Base-by-base conservation (phyloP, 441 rosid genomes). In the Erysimum cheiri region DNA sequence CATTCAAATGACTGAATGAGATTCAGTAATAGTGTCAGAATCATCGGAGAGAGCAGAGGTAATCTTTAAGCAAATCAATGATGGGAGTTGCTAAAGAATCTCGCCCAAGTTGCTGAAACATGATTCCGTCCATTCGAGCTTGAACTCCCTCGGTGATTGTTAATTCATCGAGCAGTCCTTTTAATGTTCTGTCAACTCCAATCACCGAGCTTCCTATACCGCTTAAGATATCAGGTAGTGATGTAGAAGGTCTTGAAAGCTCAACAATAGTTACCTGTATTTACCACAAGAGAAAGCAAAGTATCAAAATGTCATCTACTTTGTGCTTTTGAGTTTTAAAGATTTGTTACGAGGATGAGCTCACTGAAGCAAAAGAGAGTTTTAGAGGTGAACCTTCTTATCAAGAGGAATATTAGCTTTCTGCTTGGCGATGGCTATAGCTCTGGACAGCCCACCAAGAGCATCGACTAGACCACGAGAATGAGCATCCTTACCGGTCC, bases 401-500 rank as follows among this genome's bases (percentile, higher is more conserved):
- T 88, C 82, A 71, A 78, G 85, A 61, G 99, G 94, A 73, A 92
- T 90, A 44, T 89, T 84, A 17, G 96, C 92, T 81, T 84, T 92
- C 68, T 85, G 80, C 83, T 90, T 94, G 24, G 96, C 99, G 15
- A 94, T 92, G 9, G 97, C 97, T 73, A 94, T 57, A 69, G 99
- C 97, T 41, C 83, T 84, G 71, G 97, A 90, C 64, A 90, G 74
- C 55, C 99, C 97, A 8, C 99, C 96, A 4, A 90, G 79, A 55
- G 96, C 96, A 85, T 94, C 99, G 11, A 94, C 89, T 47, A 94
- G 74, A 79, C 99, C 96, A 65, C 70, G 84, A 37, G 91, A 86
- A 78, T 86, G 87, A 40, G 96, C 99, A 81, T 90, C 97, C 46
- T 81, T 82, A 69, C 99, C 97, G n/a, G 97, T 87, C 99, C 99